Conservation (phyloP, 371 early-diverging fungal species). For the Rhizopus microsporus region DNA sequence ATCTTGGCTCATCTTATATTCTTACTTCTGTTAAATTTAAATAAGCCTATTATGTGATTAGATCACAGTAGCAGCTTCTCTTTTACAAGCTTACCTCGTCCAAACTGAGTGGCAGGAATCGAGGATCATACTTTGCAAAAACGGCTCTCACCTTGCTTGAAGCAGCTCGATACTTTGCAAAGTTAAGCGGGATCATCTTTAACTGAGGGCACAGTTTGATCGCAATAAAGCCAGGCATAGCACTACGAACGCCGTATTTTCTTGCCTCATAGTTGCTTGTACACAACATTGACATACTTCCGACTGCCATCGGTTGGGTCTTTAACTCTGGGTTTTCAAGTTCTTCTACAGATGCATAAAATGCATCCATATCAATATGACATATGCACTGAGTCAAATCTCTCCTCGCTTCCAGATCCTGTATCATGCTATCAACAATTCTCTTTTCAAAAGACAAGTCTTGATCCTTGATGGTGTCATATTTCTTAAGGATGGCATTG, state of each 20-base stretch:
- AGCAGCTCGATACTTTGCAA: slow-evolving; percentile 56
- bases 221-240: slow-evolving; percentile 73
- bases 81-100: slow-evolving; percentile 55
- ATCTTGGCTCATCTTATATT: background rate
- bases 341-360: slow-evolving; percentile 76
- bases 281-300: slow-evolving; percentile 59
- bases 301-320: slow-evolving; percentile 72
- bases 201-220: slow-evolving; percentile 65
- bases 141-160: slow-evolving; percentile 52
- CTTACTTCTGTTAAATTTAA: slow-evolving; percentile 61
- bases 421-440: slow-evolving; percentile 45
- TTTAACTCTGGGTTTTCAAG: slow-evolving; percentile 60
- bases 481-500: slow-evolving; percentile 43
- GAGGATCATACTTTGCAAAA: slow-evolving; percentile 58
- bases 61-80: slow-evolving; percentile 1
- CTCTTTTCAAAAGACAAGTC: slow-evolving; percentile 43
- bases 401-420: slow-evolving; percentile 42
- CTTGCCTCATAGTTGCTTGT: slow-evolving; percentile 74
- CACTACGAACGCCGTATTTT: slow-evolving; percentile 69
- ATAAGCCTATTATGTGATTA: slow-evolving; percentile 42
- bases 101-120: slow-evolving; percentile 56
- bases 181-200: slow-evolving; percentile 52
- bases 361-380: slow-evolving; percentile 75
- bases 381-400: slow-evolving; percentile 56
- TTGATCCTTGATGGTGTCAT: slow-evolving; percentile 35